phyloP scores from a whole-genome alignment of 2,329 filamentous ascomycete genomes.

The Arachnomyces sp. region DNA sequence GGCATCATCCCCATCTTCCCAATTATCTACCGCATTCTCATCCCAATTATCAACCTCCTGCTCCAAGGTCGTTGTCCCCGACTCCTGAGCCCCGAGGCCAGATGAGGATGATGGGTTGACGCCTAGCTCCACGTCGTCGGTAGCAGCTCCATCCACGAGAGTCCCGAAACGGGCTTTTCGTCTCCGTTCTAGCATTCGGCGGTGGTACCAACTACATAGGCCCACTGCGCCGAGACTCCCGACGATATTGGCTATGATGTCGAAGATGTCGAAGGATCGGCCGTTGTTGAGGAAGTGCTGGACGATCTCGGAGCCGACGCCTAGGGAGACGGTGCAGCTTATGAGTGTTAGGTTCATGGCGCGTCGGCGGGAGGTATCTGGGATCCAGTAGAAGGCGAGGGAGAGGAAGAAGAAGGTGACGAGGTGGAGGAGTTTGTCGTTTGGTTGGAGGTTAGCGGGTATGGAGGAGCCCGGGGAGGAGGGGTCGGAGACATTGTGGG shows the following conservation, averaged over 20 bases:
- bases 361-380: constrained; percentile 82
- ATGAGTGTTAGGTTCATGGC: constrained; percentile 74
- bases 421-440: constrained; percentile 85
- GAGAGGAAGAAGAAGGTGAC: constrained; percentile 86
- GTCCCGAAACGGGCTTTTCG: constrained; percentile 65
- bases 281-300: constrained; percentile 60
- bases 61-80: constrained; percentile 49
- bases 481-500: constrained; percentile 26
- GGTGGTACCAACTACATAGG: constrained; percentile 85
- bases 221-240: constrained; percentile 65
- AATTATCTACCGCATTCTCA: constrained; percentile 64
- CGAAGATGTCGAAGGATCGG: constrained; percentile 65
- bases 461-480: constrained; percentile 22
- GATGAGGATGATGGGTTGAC: constrained; percentile 35
- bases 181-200: constrained; percentile 85
- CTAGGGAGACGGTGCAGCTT: constrained; percentile 60
- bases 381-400: constrained; percentile 83
- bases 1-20: constrained; percentile 50
- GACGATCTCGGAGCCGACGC: constrained; percentile 51
- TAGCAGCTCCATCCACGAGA: constrained; percentile 41
- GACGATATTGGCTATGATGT: constrained; percentile 79
- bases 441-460: constrained; percentile 50
- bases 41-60: constrained; percentile 91
- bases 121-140: constrained; percentile 66
- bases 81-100: constrained; percentile 16